These are phyloP conservation scores for Ceratopteris richardii DNA, from an alignment of 75 land plant species.

Conservation along the genomic window DNA sequence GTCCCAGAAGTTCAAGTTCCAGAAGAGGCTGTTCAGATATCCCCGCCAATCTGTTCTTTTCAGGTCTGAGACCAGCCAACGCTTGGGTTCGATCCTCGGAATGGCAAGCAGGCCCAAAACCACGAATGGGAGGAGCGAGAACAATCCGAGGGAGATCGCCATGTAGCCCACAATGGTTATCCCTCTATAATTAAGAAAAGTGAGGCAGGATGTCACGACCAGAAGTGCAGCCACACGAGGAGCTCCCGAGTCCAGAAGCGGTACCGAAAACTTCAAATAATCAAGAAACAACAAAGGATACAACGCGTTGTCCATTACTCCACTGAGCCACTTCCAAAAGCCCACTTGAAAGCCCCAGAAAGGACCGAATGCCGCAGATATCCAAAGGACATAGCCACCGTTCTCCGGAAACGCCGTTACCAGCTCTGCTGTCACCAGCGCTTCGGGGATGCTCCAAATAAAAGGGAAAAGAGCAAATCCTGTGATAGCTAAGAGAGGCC, in stretches of 20 bases:
- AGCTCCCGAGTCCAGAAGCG: conserved; percentile 16
- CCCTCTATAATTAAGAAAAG: conserved; percentile 73
- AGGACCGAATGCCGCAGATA: conserved; percentile 67
- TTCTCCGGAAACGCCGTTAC: conserved; percentile 74
- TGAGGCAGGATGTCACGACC: conserved; percentile 44
- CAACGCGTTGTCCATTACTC: conserved; percentile 76
- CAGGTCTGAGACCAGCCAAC: conserved; percentile 45
- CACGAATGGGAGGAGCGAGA: conserved; percentile 62
- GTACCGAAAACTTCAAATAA: conserved; percentile 42
- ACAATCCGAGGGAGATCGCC: conserved; percentile 41
- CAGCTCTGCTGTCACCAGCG: conserved; percentile 74
- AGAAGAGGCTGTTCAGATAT: conserved; percentile 50
- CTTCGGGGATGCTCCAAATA: conserved; percentile 77
- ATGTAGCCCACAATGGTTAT: conserved; percentile 61
- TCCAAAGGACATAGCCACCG: conserved; percentile 83
- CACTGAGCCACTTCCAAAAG: conserved; percentile 77
- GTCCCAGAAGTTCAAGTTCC: conserved; percentile 74
- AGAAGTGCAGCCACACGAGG: conserved; percentile 39
- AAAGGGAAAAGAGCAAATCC: conserved; percentile 68
- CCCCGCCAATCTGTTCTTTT: conserved; percentile 38
- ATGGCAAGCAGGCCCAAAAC: conserved; percentile 50
- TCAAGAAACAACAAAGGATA: conserved; percentile 45
- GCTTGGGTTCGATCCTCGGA: conserved; percentile 40
- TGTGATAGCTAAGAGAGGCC: conserved; percentile 61
- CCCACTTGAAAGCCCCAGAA: conserved; percentile 90